Conservation (phyloP, 352 stramenopile genomes). For the Phytophthora litchii region DNA sequence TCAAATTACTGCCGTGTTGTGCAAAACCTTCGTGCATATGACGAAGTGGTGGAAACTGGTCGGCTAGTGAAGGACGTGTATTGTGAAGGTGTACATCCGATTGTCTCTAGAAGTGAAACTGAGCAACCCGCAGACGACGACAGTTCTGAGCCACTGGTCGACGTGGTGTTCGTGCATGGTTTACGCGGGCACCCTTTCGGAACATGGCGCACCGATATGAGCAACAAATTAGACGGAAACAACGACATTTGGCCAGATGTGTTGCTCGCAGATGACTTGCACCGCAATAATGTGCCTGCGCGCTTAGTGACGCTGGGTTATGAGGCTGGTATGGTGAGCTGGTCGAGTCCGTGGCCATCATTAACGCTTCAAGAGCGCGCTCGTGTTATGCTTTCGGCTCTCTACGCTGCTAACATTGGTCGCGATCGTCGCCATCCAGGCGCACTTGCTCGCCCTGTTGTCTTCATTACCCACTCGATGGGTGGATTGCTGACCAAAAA, state of each 20-base stretch:
- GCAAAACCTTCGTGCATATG: conserved; percentile 67
- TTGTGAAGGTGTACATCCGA: conserved; percentile 79
- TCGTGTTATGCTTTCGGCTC: conserved; percentile 69
- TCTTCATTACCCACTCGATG: conserved; percentile 91
- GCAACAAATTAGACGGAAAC: conserved; percentile 50
- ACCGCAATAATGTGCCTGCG: conserved; percentile 44
- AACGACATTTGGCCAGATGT: conserved; percentile 82
- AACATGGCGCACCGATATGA: conserved; percentile 85
- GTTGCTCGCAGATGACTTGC: conserved; percentile 64
- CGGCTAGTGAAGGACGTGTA: conserved; percentile 57
- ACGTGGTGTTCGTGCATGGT: conserved; percentile 87
- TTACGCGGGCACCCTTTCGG: conserved; percentile 81
- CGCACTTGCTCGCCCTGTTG: conserved; percentile 44
- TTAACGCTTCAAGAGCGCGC: conserved; percentile 77
- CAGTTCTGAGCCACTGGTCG: conserved; percentile 35
- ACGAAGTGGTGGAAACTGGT: conserved; percentile 45
- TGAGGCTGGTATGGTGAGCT: conserved; percentile 84
- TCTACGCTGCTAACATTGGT: conserved; percentile 76
- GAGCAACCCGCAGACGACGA: conserved; percentile 8
- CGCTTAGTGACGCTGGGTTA: conserved; percentile 81
- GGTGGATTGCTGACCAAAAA: conserved; percentile 87
- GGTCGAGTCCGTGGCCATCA: conserved; percentile 87
- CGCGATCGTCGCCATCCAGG: conserved; percentile 18
- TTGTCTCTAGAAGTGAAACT: conserved; percentile 45
- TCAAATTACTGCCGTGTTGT: conserved; percentile 80